Evolutionary conservation across 2,329 filamentous ascomycete species (phyloP).

Genomic region (Aspergillus persii): DNA sequence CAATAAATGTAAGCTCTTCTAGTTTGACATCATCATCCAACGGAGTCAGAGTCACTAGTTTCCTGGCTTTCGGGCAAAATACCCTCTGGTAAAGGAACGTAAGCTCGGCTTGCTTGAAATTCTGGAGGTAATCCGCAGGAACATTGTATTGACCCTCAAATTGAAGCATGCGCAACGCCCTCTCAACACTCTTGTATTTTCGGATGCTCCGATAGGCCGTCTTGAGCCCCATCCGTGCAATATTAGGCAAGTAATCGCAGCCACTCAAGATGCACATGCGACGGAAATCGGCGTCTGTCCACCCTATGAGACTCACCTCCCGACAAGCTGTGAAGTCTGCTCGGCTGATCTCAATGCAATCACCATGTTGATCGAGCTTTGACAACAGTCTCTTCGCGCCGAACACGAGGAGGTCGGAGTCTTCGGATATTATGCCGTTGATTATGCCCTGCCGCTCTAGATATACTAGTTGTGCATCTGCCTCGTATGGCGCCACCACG

Average conservation of each 20-base stretch:
- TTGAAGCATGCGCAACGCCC: conserved; percentile 75
- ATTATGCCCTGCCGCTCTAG: conserved; percentile 83
- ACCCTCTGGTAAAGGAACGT: conserved; percentile 96
- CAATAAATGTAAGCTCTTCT: conserved; percentile 77
- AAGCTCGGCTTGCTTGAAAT: conserved; percentile 81
- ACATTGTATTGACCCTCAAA: conserved; percentile 85
- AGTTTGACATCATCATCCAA: conserved; percentile 62
- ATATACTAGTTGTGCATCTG: conserved; percentile 94
- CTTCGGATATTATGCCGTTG: conserved; percentile 87
- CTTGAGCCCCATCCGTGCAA: conserved; percentile 84
- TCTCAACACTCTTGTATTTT: conserved; percentile 84
- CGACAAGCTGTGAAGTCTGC: conserved; percentile 84
- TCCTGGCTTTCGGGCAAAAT: conserved; percentile 71
- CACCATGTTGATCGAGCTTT: conserved; percentile 90
- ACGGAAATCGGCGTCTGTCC: conserved; percentile 87
- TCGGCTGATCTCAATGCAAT: conserved; percentile 88
- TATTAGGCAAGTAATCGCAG: conserved; percentile 88
- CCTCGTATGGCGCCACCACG: conserved; percentile 94
- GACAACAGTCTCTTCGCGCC: conserved; percentile 87
- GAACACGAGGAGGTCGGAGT: conserved; percentile 94
- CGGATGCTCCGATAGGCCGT: conserved; percentile 88
- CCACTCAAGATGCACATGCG: conserved; percentile 96
- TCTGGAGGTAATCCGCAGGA: conserved; percentile 74
- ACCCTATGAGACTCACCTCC: conserved; percentile 84
- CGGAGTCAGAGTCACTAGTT: conserved; percentile 72